Evolutionary conservation across 139 green algal species (phyloP).

Genomic region (Closterium sp.): DNA sequence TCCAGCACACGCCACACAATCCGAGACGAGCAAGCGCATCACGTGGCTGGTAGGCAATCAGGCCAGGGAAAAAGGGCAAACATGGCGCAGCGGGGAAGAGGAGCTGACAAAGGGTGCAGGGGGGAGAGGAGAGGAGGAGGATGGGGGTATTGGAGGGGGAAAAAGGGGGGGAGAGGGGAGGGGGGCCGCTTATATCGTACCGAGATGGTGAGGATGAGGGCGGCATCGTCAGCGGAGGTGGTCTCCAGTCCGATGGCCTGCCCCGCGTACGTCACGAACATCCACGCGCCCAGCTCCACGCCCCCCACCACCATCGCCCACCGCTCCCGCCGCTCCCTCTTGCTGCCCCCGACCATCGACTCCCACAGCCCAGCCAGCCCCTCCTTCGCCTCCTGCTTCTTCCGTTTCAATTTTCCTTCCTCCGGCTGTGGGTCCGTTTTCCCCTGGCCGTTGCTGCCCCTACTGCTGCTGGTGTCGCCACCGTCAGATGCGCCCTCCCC

Average conservation of each 20-base stretch:
- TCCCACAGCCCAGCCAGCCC: neutral
- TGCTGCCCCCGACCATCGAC: neutral
- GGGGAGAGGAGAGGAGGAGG: neutral
- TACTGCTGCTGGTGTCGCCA: neutral
- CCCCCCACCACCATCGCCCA: conserved; percentile 1
- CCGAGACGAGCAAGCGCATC: neutral
- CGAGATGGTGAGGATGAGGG: conserved; percentile 26
- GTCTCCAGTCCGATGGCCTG: conserved; percentile 28
- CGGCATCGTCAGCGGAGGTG: conserved; percentile 17
- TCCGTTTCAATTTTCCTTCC: neutral
- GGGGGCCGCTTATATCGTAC: too few species aligned
- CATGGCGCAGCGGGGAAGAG: too few species aligned
- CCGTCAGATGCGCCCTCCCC: neutral
- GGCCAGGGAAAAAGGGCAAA: neutral
- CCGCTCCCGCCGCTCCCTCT: neutral
- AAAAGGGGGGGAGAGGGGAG: too few species aligned
- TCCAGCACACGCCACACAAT: neutral
- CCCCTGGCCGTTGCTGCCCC: neutral
- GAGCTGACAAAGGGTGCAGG: neutral
- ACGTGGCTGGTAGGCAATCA: too few species aligned
- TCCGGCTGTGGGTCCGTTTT: neutral
- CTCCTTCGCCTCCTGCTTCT: neutral
- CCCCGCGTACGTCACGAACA: conserved; percentile 33
- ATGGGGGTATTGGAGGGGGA: neutral
- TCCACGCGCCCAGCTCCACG: conserved; percentile 37